Evolutionary conservation across 2,329 filamentous ascomycete species (phyloP), one percentile per base, ranked within the genome.

Genomic region (Biscogniauxia mediterranea): DNA sequence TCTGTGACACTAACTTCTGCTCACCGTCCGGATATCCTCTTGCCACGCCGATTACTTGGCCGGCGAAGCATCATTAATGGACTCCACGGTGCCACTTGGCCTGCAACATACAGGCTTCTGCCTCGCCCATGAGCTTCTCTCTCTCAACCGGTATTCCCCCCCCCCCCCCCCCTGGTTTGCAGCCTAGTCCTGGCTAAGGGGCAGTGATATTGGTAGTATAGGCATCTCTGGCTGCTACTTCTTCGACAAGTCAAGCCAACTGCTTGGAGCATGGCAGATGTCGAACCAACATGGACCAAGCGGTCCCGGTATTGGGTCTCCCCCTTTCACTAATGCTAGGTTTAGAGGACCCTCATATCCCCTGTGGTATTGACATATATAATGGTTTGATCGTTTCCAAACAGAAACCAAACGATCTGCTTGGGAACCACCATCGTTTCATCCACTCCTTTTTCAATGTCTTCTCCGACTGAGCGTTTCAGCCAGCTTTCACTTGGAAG

Each of bases 401-500:
- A 70, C 72, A 71, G 66, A 59, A 52, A 54, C 59, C 57, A 58
- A 66, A 50, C 54, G 60, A 60, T 61, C 58, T 60, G 61, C 55
- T 38, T 53, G 57, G 56, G 61, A 53, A 61, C 63, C 61, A 65
- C 38, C 49, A 19, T 55, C 52, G 61, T 65, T 64, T 64, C 64
- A 64, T 63, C 60, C 56, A 54, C 60, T 55, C 56, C 66, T 59
- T 61, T 61, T 63, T 68, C 71, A 64, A 78, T 79, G 74, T 74
- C 71, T 63, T 69, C 73, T 55, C 73, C 72, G 52, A 68, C 68
- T 52, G 68, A 71, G 59, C 65, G 66, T 58, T 72, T 81, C 66
- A 76, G 74, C 68, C 71, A 73, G 71, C 78, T 81, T 70, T 79
- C 77, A 55, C 70, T 80, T 20, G 73, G 71, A 63, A 73, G 69